Evolutionary conservation across 371 early-diverging fungal species (phyloP).

Genomic region (Syncephalastrum racemosum): DNA sequence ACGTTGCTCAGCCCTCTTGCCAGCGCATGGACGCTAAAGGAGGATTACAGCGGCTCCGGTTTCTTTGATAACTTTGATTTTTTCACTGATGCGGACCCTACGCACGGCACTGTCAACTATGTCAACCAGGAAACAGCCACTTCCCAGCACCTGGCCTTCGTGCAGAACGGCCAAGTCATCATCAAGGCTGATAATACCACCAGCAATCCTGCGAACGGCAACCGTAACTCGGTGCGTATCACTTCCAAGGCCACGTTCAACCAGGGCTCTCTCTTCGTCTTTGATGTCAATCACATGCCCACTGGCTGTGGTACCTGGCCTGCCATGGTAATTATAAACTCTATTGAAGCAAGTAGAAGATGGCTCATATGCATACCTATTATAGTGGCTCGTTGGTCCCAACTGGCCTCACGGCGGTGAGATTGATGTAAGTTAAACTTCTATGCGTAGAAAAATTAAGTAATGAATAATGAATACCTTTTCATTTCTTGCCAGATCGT

Average conservation of each 20-base stretch:
- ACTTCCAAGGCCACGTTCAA: constrained; percentile 21
- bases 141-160: constrained; percentile 6
- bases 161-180: constrained; percentile 6
- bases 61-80: constrained; percentile 41
- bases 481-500: constrained; percentile 16
- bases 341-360: too few relatives aligned
- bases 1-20: not conserved
- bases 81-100: constrained; percentile 42
- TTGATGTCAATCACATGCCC: constrained; percentile 42
- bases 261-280: constrained; percentile 30
- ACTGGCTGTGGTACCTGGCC: constrained; percentile 42
- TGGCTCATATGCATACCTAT: too few relatives aligned
- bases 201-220: constrained; percentile 1
- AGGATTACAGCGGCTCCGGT: constrained; percentile 9
- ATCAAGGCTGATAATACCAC: constrained; percentile 20
- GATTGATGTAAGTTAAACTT: constrained; percentile 25
- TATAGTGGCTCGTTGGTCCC: constrained; percentile 31
- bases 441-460: not conserved
- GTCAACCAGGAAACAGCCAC: constrained; percentile 28
- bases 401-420: constrained; percentile 42
- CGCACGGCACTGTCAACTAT: constrained; percentile 48
- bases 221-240: constrained; percentile 31
- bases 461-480: not conserved
- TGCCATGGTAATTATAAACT: constrained; percentile 10
- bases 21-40: constrained; percentile 20